Conservation (phyloP, 163 green algal species). For the Chloroidium sp. region DNA sequence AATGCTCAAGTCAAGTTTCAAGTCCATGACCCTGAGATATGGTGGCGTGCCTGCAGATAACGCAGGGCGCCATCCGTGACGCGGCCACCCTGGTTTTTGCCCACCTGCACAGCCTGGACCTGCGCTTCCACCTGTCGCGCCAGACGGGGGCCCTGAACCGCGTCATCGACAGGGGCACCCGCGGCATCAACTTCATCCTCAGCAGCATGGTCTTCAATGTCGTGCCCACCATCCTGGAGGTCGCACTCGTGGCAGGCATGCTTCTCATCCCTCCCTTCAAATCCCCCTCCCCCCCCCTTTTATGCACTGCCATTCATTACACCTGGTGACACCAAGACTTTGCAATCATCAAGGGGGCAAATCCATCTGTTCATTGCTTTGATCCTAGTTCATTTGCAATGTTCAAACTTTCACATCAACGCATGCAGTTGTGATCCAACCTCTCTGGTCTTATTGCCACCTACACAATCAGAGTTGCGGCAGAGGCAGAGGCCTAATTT, state of each 20-base stretch:
- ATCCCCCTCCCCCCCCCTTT: no score
- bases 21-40: not conserved
- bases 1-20: not conserved
- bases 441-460: no score
- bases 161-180: slow-evolving; percentile 82
- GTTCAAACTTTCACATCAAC: no score
- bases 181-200: slow-evolving; percentile 95
- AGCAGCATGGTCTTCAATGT: slow-evolving; percentile 87
- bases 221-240: slow-evolving; percentile 81
- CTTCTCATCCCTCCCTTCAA: no score
- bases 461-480: no score
- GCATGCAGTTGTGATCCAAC: no score
- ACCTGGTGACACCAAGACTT: no score
- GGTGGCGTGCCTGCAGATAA: slow-evolving; percentile 20
- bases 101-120: slow-evolving; percentile 85
- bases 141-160: slow-evolving; percentile 77
- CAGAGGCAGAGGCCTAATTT: no score
- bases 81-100: slow-evolving; percentile 71
- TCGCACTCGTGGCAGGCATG: slow-evolving; percentile 58
- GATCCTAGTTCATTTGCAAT: no score
- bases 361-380: no score
- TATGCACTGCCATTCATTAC: no score
- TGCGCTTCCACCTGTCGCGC: slow-evolving; percentile 79
- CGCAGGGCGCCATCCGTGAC: slow-evolving; percentile 61
- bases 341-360: no score